A percentile compares a stretch with the other conserved stretches of the same genome.
Conservation (phyloP, 768 basidiomycete species). For the Dacryopinax primogenitus region DNA sequence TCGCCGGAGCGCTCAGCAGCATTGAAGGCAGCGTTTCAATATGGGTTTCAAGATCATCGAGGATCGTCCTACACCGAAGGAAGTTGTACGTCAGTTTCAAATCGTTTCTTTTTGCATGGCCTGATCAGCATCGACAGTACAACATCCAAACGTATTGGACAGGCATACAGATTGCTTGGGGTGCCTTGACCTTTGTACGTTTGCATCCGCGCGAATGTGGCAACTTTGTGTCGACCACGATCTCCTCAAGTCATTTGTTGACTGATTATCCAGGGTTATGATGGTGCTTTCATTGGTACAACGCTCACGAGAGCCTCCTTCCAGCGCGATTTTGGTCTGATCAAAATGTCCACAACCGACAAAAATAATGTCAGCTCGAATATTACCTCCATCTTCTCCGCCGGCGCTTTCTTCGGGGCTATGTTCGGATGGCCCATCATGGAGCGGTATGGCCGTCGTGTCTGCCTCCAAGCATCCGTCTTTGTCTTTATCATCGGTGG, state of each 20-base stretch:
- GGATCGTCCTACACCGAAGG: conserved; percentile 24
- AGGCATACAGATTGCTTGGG: conserved; percentile 28
- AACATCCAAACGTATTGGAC: conserved; percentile 33
- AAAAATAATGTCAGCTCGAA: conserved; percentile 32
- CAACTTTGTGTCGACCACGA: neutral
- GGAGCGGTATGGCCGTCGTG: conserved; percentile 31
- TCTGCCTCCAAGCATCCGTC: conserved; percentile 26
- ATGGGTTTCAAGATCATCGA: conserved; percentile 14
- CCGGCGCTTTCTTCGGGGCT: conserved; percentile 34
- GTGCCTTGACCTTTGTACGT: conserved; percentile 31
- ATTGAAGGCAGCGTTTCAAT: neutral
- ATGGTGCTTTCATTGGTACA: conserved; percentile 38
- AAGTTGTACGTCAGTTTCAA: conserved; percentile 19
- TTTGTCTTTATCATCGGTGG: conserved; percentile 34
- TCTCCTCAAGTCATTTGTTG: neutral
- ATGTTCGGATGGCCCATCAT: conserved; percentile 30
- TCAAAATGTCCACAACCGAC: conserved; percentile 24
- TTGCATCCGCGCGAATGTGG: conserved; percentile 1
- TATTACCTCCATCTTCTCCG: conserved; percentile 38
- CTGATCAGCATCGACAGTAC: conserved; percentile 19
- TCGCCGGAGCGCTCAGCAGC: neutral
- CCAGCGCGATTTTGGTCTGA: conserved; percentile 35
- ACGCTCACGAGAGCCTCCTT: conserved; percentile 34
- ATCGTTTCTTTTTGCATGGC: neutral
- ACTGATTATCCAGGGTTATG: conserved; percentile 23